These are phyloP conservation scores for Calendula officinalis DNA, from an alignment of 129 eudicot species.

Conservation along the genomic window DNA sequence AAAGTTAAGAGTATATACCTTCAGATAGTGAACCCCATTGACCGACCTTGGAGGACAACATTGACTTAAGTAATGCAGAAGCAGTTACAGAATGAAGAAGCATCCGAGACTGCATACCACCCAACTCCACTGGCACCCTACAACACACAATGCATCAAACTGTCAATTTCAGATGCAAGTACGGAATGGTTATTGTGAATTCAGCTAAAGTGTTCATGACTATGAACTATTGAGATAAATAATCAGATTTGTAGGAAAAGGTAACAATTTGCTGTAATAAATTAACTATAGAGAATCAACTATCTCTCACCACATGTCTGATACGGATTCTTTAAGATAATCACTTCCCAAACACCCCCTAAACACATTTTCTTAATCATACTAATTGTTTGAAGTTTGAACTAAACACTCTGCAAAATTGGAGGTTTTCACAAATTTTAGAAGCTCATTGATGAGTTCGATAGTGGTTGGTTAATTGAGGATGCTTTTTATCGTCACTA, in stretches of 20 bases:
- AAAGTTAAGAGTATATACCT: conserved; percentile 24
- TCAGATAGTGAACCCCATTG: conserved; percentile 35
- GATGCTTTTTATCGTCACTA: not conserved
- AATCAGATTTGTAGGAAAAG: not conserved
- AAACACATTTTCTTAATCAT: no score
- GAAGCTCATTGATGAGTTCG: not conserved
- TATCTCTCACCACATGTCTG: no score
- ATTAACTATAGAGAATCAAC: no score
- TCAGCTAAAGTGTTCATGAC: not conserved
- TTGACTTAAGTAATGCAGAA: conserved; percentile 30
- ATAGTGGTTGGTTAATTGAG: not conserved
- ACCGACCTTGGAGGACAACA: conserved; percentile 29
- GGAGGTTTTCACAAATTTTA: not conserved
- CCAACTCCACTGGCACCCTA: conserved; percentile 33
- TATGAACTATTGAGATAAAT: not conserved
- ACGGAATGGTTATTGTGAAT: not conserved
- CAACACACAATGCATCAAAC: not conserved
- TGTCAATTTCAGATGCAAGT: not conserved
- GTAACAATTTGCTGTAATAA: no score
- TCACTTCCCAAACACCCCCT: no score
- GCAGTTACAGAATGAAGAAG: conserved; percentile 35
- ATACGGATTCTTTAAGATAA: no score
- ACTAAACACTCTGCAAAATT: no score
- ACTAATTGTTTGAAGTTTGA: no score
- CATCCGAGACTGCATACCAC: conserved; percentile 35